phyloP scores from a whole-genome alignment of 1,284 basidiomycete species.

The Microbotryum scabiosae region DNA sequence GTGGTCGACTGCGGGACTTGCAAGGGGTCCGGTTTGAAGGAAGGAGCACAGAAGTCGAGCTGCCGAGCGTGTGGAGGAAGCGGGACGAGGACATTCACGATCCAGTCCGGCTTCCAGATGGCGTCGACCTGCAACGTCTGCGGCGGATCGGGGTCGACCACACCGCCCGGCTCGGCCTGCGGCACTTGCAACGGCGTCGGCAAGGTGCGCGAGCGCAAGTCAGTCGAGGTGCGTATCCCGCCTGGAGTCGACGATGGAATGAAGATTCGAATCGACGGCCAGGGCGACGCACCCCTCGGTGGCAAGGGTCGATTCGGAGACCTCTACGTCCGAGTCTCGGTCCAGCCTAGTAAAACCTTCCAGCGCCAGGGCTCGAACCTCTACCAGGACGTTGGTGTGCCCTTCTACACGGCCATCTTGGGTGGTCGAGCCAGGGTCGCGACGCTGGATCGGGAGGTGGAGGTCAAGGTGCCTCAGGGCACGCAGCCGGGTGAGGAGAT shows the following conservation, averaged over 20 bases:
- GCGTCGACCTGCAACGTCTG: conserved; percentile 82
- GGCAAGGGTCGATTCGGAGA: conserved; percentile 68
- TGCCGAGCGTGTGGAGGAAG: conserved; percentile 78
- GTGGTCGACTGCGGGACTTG: conserved; percentile 79
- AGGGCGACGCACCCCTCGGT: conserved; percentile 75
- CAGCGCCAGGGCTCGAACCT: conserved; percentile 85
- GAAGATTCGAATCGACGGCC: conserved; percentile 73
- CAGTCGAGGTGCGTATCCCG: conserved; percentile 76
- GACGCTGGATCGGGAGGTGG: conserved; percentile 91
- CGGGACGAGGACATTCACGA: conserved; percentile 80
- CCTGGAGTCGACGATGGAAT: conserved; percentile 95
- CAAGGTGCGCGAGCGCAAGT: conserved; percentile 69
- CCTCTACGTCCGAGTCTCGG: conserved; percentile 77
- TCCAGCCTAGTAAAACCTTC: conserved; percentile 75
- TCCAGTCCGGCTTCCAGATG: conserved; percentile 96
- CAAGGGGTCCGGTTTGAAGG: conserved; percentile 75
- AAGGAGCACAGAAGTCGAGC: conserved; percentile 71
- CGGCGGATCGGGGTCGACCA: conserved; percentile 68
- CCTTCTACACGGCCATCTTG: conserved; percentile 81
- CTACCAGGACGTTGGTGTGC: conserved; percentile 83
- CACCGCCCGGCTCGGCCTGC: conserved; percentile 74
- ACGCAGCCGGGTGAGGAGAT: conserved; percentile 97
- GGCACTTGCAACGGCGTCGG: conserved; percentile 76
- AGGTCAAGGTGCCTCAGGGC: conserved; percentile 83
- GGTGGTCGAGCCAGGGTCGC: conserved; percentile 89